Percentiles rank a stretch among this genome's conserved stretches.
These are phyloP conservation scores for Flaveria ramosissima DNA, from an alignment of 129 eudicot genomes.

Conservation along the genomic window DNA sequence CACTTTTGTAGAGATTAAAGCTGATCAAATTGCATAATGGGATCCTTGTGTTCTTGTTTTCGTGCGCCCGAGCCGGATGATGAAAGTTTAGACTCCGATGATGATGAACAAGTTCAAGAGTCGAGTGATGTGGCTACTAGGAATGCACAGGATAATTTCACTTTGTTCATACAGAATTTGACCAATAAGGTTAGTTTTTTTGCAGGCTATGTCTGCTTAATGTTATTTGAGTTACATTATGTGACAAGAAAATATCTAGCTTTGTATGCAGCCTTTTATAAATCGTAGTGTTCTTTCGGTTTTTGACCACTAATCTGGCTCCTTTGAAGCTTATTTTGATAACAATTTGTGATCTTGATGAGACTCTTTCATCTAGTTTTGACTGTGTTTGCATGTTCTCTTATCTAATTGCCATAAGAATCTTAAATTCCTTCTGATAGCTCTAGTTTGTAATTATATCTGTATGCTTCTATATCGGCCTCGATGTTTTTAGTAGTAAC, in stretches of 20 bases:
- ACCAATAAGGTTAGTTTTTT: slow-evolving; percentile 39
- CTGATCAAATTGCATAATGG: slow-evolving; percentile 27
- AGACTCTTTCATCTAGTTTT: slow-evolving; percentile 6
- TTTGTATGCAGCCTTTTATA: slow-evolving; percentile 10
- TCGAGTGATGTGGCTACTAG: slow-evolving; percentile 25
- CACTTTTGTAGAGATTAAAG: slow-evolving; percentile 14
- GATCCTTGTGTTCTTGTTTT: slow-evolving; percentile 41
- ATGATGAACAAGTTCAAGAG: slow-evolving; percentile 32
- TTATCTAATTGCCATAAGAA: neutral
- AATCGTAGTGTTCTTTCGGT: neutral
- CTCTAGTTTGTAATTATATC: slow-evolving; percentile 4
- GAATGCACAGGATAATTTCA: slow-evolving; percentile 35
- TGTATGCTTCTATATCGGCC: neutral
- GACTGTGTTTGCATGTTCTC: neutral
- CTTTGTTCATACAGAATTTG: slow-evolving; percentile 38
- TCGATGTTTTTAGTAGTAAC: neutral
- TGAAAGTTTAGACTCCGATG: slow-evolving; percentile 40
- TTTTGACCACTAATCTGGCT: neutral
- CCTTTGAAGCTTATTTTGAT: neutral
- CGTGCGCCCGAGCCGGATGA: slow-evolving; percentile 36
- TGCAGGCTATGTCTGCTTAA: neutral
- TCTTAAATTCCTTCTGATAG: neutral
- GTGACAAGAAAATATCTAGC: neutral
- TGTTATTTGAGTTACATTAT: slow-evolving; percentile 1
- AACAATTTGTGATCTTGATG: slow-evolving; percentile 8